Conservation (phyloP, 305 asterid genomes). For the Solanum hybrid region DNA sequence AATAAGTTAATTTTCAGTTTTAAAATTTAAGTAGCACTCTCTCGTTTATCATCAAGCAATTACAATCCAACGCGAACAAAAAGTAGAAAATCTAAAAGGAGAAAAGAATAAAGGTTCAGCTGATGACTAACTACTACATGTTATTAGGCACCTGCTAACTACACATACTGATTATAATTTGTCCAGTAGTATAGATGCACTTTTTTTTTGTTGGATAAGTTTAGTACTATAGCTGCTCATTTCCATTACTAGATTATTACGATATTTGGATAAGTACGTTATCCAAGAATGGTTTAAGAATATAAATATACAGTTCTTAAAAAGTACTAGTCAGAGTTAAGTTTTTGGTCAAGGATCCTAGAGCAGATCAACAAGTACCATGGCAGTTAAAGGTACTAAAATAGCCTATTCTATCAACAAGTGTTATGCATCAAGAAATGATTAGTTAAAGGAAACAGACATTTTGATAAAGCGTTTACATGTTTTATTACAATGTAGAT, state of each 20-base stretch:
- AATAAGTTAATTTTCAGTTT: background rate
- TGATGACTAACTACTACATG: background rate
- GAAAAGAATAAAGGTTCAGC: background rate
- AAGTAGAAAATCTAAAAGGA: background rate
- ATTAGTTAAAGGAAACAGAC: background rate
- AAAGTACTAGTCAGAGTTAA: background rate
- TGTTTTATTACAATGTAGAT: background rate
- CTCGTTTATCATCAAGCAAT: conserved; percentile 9
- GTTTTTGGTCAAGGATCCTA: background rate
- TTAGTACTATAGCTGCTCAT: conserved; percentile 1
- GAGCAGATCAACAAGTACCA: background rate
- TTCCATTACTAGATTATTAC: background rate
- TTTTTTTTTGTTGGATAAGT: background rate
- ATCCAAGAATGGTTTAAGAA: background rate
- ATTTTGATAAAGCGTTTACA: background rate
- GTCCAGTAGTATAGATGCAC: background rate
- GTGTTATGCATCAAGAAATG: background rate
- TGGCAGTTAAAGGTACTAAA: background rate
- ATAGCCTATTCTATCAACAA: conserved; percentile 1
- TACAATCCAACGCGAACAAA: background rate
- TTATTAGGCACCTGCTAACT: background rate
- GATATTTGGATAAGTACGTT: background rate
- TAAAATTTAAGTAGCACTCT: conserved; percentile 8
- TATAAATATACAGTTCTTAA: background rate
- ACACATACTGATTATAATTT: background rate